phyloP scores from a whole-genome alignment of 768 basidiomycete species.

The Auricularia cornea region DNA sequence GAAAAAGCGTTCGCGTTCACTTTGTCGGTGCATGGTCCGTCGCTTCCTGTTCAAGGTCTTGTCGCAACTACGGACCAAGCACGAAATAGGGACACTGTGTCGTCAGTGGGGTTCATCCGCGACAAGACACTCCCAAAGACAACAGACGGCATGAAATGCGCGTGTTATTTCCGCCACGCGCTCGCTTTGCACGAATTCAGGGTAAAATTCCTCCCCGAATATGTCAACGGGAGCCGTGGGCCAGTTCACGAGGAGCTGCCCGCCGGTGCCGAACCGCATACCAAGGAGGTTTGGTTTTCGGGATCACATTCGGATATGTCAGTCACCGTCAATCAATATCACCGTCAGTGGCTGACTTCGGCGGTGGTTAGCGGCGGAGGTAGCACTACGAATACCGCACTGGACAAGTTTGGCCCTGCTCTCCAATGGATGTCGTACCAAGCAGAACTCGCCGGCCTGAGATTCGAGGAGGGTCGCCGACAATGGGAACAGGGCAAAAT shows the following conservation, averaged over 20 bases:
- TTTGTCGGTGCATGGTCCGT: conserved; percentile 40
- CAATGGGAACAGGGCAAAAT: too few species aligned
- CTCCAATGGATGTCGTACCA: too few species aligned
- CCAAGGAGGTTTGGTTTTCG: neutral
- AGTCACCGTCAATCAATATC: too few species aligned
- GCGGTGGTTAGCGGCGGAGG: too few species aligned
- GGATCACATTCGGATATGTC: neutral
- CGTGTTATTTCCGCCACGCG: neutral
- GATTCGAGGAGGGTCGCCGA: too few species aligned
- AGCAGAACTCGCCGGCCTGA: too few species aligned
- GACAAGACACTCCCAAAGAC: neutral
- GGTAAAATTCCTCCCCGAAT: neutral
- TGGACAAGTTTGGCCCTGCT: too few species aligned
- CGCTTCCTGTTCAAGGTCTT: conserved; percentile 1
- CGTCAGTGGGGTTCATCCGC: neutral
- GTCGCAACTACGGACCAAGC: too few species aligned
- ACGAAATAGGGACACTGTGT: neutral
- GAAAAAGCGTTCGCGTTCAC: conserved; percentile 27
- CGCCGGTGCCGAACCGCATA: neutral
- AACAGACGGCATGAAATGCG: neutral
- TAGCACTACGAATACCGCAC: too few species aligned
- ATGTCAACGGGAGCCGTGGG: neutral
- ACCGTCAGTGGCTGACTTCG: too few species aligned
- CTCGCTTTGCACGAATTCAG: neutral
- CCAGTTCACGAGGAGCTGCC: neutral